These are phyloP conservation scores for Basipetospora chlamydospora DNA, from an alignment of 2,329 filamentous ascomycete genomes.

Conservation along the genomic window DNA sequence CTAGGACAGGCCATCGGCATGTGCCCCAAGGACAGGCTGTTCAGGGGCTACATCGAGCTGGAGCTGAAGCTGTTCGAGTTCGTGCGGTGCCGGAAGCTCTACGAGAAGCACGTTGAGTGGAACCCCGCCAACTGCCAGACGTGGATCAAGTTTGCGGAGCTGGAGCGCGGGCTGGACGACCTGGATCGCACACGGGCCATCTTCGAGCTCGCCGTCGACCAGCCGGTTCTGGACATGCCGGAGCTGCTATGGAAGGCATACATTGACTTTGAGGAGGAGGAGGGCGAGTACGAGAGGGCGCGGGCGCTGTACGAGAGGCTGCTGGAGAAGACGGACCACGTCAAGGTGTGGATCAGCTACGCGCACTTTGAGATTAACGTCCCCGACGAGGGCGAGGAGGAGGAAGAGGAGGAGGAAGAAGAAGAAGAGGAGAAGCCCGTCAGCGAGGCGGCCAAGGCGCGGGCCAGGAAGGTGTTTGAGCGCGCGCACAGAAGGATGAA, in stretches of 20 bases:
- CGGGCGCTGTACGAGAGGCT: constrained; percentile 78
- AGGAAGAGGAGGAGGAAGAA: constrained; percentile 38
- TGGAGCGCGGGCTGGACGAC: constrained; percentile 85
- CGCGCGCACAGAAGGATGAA: constrained; percentile 78
- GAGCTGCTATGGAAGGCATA: constrained; percentile 96
- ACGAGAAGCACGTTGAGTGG: constrained; percentile 88
- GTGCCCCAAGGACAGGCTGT: constrained; percentile 92
- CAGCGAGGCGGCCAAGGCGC: constrained; percentile 68
- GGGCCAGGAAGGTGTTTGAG: constrained; percentile 72
- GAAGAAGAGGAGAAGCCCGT: constrained; percentile 54
- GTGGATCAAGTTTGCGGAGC: constrained; percentile 92
- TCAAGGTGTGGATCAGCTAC: constrained; percentile 98
- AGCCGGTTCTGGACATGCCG: constrained; percentile 84
- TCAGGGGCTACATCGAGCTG: constrained; percentile 83
- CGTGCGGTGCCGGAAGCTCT: constrained; percentile 73
- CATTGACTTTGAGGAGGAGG: constrained; percentile 96
- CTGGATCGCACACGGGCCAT: constrained; percentile 77
- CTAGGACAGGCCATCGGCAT: constrained; percentile 82
- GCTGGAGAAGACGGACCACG: constrained; percentile 87
- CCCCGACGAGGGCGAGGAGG: constrained; percentile 56
- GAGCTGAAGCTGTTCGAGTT: constrained; percentile 95
- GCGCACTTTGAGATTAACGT: constrained; percentile 97
- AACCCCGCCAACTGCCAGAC: constrained; percentile 82
- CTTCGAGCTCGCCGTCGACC: constrained; percentile 76
- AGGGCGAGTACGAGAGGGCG: constrained; percentile 76